These are phyloP conservation scores for Phaseolus coccineus DNA, from an alignment of 331 rosid species.

Conservation along the genomic window DNA sequence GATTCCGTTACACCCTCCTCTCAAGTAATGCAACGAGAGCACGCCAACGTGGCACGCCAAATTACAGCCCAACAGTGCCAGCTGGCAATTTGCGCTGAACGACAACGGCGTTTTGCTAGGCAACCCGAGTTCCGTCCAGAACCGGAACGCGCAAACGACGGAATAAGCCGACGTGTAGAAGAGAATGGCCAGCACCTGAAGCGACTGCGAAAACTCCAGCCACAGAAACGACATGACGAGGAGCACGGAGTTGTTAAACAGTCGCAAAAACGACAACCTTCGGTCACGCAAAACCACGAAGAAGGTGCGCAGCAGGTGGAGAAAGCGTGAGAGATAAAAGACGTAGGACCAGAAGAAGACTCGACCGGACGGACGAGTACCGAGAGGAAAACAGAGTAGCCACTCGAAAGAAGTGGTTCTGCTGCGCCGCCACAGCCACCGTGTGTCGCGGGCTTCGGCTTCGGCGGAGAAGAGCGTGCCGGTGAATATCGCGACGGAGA, in stretches of 20 bases:
- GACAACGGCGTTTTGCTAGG: constrained; percentile 54
- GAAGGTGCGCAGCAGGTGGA: constrained; percentile 73
- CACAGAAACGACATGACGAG: constrained; percentile 73
- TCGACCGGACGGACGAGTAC: constrained; percentile 80
- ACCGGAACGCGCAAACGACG: constrained; percentile 69
- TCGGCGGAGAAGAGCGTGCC: constrained; percentile 77
- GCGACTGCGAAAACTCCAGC: constrained; percentile 90
- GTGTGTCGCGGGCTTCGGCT: constrained; percentile 75
- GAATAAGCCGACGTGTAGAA: constrained; percentile 63
- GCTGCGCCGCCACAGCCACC: constrained; percentile 83
- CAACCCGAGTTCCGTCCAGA: constrained; percentile 73
- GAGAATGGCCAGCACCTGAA: constrained; percentile 81
- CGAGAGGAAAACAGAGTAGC: constrained; percentile 91
- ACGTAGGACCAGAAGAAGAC: constrained; percentile 95
- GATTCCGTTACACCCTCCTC: constrained; percentile 94
- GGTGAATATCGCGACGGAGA: constrained; percentile 64
- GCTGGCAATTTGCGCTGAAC: constrained; percentile 60
- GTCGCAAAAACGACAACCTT: constrained; percentile 55
- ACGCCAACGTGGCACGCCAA: constrained; percentile 78
- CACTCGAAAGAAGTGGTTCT: constrained; percentile 75
- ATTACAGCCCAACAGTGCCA: constrained; percentile 63
- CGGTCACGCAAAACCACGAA: constrained; percentile 65
- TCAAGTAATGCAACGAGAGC: constrained; percentile 63
- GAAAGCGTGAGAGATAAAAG: constrained; percentile 75
- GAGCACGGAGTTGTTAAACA: constrained; percentile 71